These are phyloP conservation scores for Podaxis pistillaris DNA, from an alignment of 768 basidiomycete species.

Conservation along the genomic window DNA sequence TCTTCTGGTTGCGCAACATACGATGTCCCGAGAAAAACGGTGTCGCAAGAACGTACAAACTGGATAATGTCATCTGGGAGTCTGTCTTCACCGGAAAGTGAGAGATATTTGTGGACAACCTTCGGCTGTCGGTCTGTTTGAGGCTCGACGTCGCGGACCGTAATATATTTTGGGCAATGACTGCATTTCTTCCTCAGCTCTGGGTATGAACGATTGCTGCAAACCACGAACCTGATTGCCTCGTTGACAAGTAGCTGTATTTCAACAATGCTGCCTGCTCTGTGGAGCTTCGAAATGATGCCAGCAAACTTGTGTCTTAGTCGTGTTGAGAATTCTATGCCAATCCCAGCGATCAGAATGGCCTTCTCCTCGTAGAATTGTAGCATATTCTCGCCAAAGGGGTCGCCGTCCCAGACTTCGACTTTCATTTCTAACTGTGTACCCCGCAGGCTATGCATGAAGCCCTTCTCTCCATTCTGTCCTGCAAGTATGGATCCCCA, in stretches of 20 bases:
- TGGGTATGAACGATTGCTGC: neutral
- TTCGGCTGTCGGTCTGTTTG: slow-evolving; percentile 35
- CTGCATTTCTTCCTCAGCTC: slow-evolving; percentile 27
- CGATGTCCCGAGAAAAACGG: slow-evolving; percentile 53
- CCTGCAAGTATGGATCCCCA: slow-evolving; percentile 59
- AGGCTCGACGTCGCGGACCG: slow-evolving; percentile 48
- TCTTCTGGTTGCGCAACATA: slow-evolving; percentile 42
- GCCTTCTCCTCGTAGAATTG: slow-evolving; percentile 18
- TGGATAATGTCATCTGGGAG: slow-evolving; percentile 49
- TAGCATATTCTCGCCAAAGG: slow-evolving; percentile 38
- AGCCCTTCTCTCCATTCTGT: slow-evolving; percentile 43
- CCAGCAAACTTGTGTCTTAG: slow-evolving; percentile 66
- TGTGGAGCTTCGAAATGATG: slow-evolving; percentile 30
- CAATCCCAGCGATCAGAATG: slow-evolving; percentile 53
- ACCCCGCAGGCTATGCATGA: slow-evolving; percentile 35
- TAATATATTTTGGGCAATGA: slow-evolving; percentile 73
- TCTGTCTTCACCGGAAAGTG: slow-evolving; percentile 35
- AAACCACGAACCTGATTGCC: slow-evolving; percentile 49
- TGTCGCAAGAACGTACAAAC: slow-evolving; percentile 50
- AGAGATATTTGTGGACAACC: slow-evolving; percentile 31
- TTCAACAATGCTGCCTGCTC: slow-evolving; percentile 25
- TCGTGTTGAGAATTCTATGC: slow-evolving; percentile 55
- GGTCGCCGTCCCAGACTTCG: slow-evolving; percentile 56
- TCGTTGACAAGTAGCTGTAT: slow-evolving; percentile 51
- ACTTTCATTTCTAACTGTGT: slow-evolving; percentile 38